Evolutionary conservation across 768 basidiomycete species (phyloP).

Genomic region (Filobasidium wieringae): DNA sequence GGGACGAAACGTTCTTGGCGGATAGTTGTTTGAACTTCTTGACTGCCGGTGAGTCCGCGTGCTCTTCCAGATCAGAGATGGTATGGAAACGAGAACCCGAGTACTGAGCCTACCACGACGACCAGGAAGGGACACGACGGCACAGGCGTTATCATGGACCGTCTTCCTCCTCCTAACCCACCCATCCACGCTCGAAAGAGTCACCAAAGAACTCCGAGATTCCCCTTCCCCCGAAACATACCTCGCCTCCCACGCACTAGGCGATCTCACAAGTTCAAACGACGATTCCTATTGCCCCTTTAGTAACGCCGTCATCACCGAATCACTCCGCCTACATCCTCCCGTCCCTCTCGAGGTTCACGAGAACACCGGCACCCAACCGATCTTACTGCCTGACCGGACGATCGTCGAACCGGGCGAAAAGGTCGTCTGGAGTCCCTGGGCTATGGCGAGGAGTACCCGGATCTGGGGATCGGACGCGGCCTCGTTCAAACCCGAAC

Average conservation of each 20-base stretch:
- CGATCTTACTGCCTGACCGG: conserved; percentile 17
- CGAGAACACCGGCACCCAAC: conserved; percentile 7
- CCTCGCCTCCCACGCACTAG: neutral
- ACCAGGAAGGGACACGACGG: conserved; percentile 25
- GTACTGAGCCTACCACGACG: no score
- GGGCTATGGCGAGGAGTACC: conserved; percentile 18
- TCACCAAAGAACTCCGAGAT: conserved; percentile 1
- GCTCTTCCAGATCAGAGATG: neutral
- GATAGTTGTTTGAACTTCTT: conserved; percentile 22
- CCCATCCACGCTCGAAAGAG: conserved; percentile 8
- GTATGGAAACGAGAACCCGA: neutral
- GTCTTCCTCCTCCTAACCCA: conserved; percentile 16
- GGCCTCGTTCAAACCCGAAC: conserved; percentile 16
- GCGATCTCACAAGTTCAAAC: conserved; percentile 2
- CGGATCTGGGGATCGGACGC: conserved; percentile 20
- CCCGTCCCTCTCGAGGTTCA: conserved; percentile 20
- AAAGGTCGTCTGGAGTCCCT: conserved; percentile 19
- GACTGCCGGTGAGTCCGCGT: conserved; percentile 21
- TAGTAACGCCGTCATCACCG: conserved; percentile 19
- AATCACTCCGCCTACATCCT: conserved; percentile 23
- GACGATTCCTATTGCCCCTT: neutral
- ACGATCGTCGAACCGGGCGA: conserved; percentile 14
- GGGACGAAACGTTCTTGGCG: conserved; percentile 14
- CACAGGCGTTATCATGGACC: conserved; percentile 23
- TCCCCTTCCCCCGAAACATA: neutral